Conservation (phyloP, 345 rosid genomes). For the Laguncularia racemosa region DNA sequence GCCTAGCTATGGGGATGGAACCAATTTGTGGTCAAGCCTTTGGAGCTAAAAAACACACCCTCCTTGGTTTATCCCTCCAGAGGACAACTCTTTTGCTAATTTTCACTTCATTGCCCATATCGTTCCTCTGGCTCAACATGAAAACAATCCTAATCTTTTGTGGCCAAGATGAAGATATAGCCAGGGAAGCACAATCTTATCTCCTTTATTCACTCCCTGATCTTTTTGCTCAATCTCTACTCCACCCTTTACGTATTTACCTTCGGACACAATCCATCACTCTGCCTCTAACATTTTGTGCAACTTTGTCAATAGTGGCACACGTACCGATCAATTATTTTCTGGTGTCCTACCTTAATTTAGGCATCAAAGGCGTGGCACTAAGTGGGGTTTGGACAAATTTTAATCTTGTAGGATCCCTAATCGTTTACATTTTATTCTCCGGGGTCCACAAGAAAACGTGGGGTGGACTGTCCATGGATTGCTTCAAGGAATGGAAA, state of each 20-base stretch:
- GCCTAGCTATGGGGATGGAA: constrained; percentile 33
- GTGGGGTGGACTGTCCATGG: constrained; percentile 27
- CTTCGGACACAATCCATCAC: constrained; percentile 33
- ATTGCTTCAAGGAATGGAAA: constrained; percentile 31
- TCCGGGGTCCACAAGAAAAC: constrained; percentile 22
- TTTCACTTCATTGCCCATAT: constrained; percentile 27
- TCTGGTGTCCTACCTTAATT: constrained; percentile 20
- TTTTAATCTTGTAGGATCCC: constrained; percentile 27
- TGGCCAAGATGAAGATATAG: constrained; percentile 31
- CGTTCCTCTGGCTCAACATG: constrained; percentile 36
- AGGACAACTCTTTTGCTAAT: constrained; percentile 33
- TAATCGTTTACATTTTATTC: constrained; percentile 18
- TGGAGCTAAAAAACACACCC: constrained; percentile 30
- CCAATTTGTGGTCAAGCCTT: constrained; percentile 46
- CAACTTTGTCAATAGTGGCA: constrained; percentile 14
- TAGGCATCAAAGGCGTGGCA: constrained; percentile 41
- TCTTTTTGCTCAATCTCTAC: constrained; percentile 31
- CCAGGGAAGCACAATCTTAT: constrained; percentile 28
- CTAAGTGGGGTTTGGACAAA: constrained; percentile 26
- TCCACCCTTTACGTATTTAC: constrained; percentile 37
- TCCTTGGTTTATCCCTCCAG: constrained; percentile 26
- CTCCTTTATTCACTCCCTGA: constrained; percentile 33
- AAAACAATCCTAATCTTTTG: constrained; percentile 23
- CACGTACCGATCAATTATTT: constrained; percentile 24
- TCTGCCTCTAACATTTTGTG: constrained; percentile 16